Percentiles rank a stretch among this genome's conserved stretches.
Evolutionary conservation across 1,284 basidiomycete species (phyloP).

Genomic region (Malassezia nana): DNA sequence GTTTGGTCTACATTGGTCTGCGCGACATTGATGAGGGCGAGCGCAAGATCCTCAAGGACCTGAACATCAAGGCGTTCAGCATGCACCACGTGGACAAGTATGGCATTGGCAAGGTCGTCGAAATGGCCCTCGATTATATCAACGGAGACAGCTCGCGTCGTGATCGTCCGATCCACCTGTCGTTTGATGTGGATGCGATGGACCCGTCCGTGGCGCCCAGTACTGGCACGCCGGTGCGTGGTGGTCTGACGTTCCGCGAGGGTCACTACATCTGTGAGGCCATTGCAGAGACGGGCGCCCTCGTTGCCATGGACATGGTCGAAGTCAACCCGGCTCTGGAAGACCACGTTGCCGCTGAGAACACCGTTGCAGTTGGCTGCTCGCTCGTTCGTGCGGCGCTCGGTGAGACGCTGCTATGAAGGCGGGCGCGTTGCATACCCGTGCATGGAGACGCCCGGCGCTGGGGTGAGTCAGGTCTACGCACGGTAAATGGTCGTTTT

Average conservation of each 20-base stretch:
- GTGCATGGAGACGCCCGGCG: slow-evolving; percentile 46
- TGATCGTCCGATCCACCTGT: slow-evolving; percentile 77
- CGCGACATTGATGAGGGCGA: slow-evolving; percentile 86
- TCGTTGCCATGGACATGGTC: slow-evolving; percentile 67
- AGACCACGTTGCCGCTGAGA: slow-evolving; percentile 60
- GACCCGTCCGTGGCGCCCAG: slow-evolving; percentile 89
- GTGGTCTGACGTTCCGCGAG: slow-evolving; percentile 91
- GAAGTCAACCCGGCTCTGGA: slow-evolving; percentile 88
- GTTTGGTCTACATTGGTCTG: slow-evolving; percentile 85
- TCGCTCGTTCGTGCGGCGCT: slow-evolving; percentile 81
- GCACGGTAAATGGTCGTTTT: slow-evolving; percentile 42
- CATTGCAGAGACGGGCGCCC: slow-evolving; percentile 79
- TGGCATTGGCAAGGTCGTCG: slow-evolving; percentile 74
- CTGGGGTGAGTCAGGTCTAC: slow-evolving; percentile 14
- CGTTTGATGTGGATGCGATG: slow-evolving; percentile 78
- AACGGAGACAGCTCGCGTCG: slow-evolving; percentile 56
- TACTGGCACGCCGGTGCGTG: slow-evolving; percentile 86
- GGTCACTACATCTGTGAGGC: slow-evolving; percentile 88
- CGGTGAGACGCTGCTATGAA: slow-evolving; percentile 50
- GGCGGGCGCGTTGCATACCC: neutral
- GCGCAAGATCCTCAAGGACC: slow-evolving; percentile 72
- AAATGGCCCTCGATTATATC: slow-evolving; percentile 88
- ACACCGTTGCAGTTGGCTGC: slow-evolving; percentile 88
- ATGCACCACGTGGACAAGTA: slow-evolving; percentile 98
- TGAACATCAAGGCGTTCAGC: slow-evolving; percentile 81